phyloP scores from a whole-genome alignment of 129 eudicot genomes.

The Ambrosia trifida region DNA sequence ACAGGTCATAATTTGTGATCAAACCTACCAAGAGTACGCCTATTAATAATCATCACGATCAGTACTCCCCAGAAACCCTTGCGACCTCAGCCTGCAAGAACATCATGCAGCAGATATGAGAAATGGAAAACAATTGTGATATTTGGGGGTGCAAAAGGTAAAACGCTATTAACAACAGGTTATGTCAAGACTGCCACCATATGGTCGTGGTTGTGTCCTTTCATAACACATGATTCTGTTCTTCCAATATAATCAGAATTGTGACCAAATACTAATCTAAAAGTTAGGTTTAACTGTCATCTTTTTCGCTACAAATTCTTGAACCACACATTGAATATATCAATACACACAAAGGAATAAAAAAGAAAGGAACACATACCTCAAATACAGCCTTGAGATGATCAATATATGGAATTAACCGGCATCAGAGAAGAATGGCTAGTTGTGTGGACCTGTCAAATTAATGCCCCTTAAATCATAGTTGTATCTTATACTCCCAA shows the following conservation, averaged over 20 bases:
- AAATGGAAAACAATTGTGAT: background rate
- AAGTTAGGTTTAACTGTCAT: background rate
- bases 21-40: background rate
- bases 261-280: background rate
- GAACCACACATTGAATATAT: background rate
- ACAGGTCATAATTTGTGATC: background rate
- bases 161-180: no score
- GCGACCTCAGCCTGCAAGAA: slow-evolving; percentile 40
- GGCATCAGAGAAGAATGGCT: slow-evolving; percentile 94
- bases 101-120: background rate
- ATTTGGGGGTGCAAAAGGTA: no score
- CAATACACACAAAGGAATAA: background rate
- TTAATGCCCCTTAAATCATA: slow-evolving; percentile 3
- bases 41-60: slow-evolving; percentile 6
- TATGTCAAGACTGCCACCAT: background rate
- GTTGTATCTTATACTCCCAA: background rate
- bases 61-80: slow-evolving; percentile 38
- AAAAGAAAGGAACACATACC: slow-evolving; percentile 40
- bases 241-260: background rate
- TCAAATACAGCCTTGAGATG: slow-evolving; percentile 81
- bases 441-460: slow-evolving; percentile 75
- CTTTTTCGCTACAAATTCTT: no score
- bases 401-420: slow-evolving; percentile 87
- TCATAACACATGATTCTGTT: background rate
- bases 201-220: background rate